Evolutionary conservation across 768 basidiomycete genomes (phyloP), one percentile per base, ranked within the genome.

Genomic region (Boletus rubroflammeus): DNA sequence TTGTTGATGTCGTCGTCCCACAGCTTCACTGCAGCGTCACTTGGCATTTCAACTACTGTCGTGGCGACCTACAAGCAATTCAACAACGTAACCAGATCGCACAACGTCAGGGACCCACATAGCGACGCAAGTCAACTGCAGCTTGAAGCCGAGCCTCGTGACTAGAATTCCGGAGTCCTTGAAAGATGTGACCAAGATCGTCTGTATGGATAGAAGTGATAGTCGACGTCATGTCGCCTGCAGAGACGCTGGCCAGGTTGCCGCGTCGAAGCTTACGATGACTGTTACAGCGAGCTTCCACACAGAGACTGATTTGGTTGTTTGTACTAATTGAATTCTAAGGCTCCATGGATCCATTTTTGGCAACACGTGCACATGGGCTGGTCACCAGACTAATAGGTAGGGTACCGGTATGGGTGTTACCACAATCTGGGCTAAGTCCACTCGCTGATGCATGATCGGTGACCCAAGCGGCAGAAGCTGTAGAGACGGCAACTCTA

Each of bases 1-100:
- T 82, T 79, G 66, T 86, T 93, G 61, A 95, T 87, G 52, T 83
- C 84, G 59, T 91, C 87, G 57, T 93, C 89, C 90, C 90, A 93
- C 46, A 93, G 73, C 67, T 91, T 90, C 0, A 84, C 81, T 10
- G 86, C 85, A 13, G 83, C 83, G 60, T 93, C 91, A 1, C 89
- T 83, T 10, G 88, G 83, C 81, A 91, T 85, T 66, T 93, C 91
- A 8, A 86, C 80, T 4, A 90, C 80, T 6, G 82, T 82, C 31
- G 81, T 81, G 9, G 82, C 79, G 23, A 93, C 85, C 92, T 93
- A 63, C 19, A 29, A 41, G 55, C 39, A 41, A 31, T 41, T 62
- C 23, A 63, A 60, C 42, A 43, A 45, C 39, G 41, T 7, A 26
- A 23, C 10, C 11, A 55, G 35, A 67, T 54, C 49, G 31, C 39